Conservation (phyloP, 257 asterid genomes). For the Lycium ferocissimum region DNA sequence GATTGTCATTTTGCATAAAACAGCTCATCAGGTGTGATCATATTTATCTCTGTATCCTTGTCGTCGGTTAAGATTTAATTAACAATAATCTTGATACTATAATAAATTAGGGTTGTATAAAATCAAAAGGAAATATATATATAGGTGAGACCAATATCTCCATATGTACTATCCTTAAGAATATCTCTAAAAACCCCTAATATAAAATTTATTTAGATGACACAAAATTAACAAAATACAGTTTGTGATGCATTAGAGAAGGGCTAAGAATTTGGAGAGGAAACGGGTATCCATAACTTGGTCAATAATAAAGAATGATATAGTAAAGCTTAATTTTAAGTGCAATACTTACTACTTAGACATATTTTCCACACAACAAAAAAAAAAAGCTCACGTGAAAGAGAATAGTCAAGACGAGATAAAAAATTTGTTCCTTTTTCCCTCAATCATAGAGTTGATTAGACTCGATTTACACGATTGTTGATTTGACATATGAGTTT, state of each 20-base stretch:
- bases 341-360: no score
- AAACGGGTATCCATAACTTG: not conserved
- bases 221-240: not conserved
- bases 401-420: no score
- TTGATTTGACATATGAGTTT: no score
- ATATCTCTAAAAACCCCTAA: not conserved
- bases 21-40: conserved; percentile 14
- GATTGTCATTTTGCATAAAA: conserved; percentile 28
- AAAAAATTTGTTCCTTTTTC: no score
- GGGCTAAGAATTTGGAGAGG: not conserved
- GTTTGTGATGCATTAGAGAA: no score
- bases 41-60: not conserved
- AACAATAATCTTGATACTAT: not conserved
- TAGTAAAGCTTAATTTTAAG: no score
- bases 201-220: conserved; percentile 1
- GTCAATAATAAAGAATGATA: not conserved
- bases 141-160: not conserved
- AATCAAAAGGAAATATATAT: not conserved
- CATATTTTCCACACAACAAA: no score
- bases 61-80: not conserved
- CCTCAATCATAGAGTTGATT: no score
- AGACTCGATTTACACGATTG: no score
- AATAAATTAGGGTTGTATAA: not conserved
- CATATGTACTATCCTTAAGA: not conserved
- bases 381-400: no score